phyloP scores from a whole-genome alignment of 257 asterid species.

The Pogostemon cablin region DNA sequence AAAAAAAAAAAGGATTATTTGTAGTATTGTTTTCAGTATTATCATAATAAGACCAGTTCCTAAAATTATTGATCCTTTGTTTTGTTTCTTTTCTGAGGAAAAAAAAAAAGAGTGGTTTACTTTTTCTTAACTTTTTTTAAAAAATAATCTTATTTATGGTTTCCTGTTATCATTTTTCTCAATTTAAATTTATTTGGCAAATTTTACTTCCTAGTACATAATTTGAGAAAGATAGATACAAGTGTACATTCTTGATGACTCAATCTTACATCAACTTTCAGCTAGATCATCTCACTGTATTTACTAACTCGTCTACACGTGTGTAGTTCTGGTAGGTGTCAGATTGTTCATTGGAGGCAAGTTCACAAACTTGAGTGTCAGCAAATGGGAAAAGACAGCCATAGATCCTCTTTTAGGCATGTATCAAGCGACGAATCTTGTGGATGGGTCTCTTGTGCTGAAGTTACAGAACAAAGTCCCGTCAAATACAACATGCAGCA shows the following conservation, averaged over 20 bases:
- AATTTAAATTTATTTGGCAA: too few relatives aligned
- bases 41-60: too few relatives aligned
- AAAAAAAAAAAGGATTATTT: too few relatives aligned
- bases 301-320: conserved; percentile 30
- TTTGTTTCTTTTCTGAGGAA: too few relatives aligned
- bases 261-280: conserved; percentile 17
- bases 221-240: too few relatives aligned
- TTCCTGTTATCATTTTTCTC: too few relatives aligned
- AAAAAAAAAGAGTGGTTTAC: too few relatives aligned
- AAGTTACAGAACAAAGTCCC: conserved; percentile 30
- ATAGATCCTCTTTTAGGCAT: conserved; percentile 40
- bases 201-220: too few relatives aligned
- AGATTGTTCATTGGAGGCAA: conserved; percentile 86
- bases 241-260: too few relatives aligned
- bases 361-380: conserved; percentile 86
- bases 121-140: too few relatives aligned
- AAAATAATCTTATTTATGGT: too few relatives aligned
- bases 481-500: conserved; percentile 34
- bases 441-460: conserved; percentile 39
- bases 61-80: too few relatives aligned
- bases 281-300: background rate
- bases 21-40: background rate
- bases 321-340: conserved; percentile 88
- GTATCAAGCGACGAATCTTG: conserved; percentile 36
- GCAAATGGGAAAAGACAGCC: conserved; percentile 52